A percentile compares a stretch with the other conserved stretches of the same genome.
Conservation (phyloP, 2,329 filamentous ascomycete genomes). For the Fusarium citri region DNA sequence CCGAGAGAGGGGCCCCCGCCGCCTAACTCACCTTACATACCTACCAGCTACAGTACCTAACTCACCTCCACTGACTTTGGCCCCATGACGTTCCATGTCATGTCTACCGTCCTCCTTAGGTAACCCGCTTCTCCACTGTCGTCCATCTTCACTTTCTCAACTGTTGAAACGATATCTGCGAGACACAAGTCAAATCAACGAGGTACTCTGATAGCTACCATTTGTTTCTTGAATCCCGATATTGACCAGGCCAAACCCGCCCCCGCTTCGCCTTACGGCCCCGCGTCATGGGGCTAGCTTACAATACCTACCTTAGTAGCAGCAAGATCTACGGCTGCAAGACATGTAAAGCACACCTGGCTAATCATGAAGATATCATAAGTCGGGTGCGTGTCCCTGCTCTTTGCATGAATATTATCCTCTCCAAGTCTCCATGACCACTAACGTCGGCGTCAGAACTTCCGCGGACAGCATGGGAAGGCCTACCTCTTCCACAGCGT, state of each 20-base stretch:
- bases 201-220: not conserved
- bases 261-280: constrained; percentile 11
- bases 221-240: not conserved
- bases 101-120: not conserved
- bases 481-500: constrained; percentile 95
- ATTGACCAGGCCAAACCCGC: not conserved
- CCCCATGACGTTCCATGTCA: constrained; percentile 42
- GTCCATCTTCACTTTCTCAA: constrained; percentile 12
- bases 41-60: not conserved
- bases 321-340: constrained; percentile 93
- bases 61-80: constrained; percentile 15
- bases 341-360: constrained; percentile 93
- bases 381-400: constrained; percentile 74
- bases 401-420: not conserved
- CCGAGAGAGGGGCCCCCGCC: constrained; percentile 6
- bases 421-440: not conserved
- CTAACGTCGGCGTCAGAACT: constrained; percentile 73
- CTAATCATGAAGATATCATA: constrained; percentile 96
- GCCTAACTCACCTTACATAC: not conserved
- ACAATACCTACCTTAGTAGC: constrained; percentile 91
- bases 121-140: constrained; percentile 14
- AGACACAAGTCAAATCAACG: not conserved
- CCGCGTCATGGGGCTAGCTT: constrained; percentile 81
- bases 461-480: constrained; percentile 97
- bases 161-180: not conserved